Evolutionary conservation across 2,329 filamentous ascomycete species (phyloP), one percentile per base, ranked within the genome.

Genomic region (Exophiala aquamarina): DNA sequence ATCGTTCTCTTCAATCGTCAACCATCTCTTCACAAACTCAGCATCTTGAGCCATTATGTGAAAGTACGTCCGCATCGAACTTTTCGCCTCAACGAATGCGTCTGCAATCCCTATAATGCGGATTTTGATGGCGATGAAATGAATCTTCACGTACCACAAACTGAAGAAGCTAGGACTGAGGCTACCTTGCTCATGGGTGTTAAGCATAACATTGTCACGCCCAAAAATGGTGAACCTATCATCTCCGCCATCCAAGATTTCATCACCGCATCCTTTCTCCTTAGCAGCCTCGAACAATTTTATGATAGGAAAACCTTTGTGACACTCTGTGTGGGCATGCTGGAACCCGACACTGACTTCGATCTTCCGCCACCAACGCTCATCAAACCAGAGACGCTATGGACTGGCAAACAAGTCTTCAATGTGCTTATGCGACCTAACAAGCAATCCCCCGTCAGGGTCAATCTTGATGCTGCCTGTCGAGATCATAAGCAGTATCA

Each of bases 201-300:
- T 46, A 95, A 96, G 70, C 84, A 97, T 74, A 98, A 98, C 65
- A 70, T 98, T 49, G 87, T 87, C 3, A 98, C 93, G 0, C 93
- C 93, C 1, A 96, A 96, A 69, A 97, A 97, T 70, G 93, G 93
- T 64, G 92, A 95, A 59, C 93, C 93, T 2, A 95, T 98, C 60
- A 97, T 98, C 71, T 90, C 91, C 14, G 92, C 93, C n/a, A 98
- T 95, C 21, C 93, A 98, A 63, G 93, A 98, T 76, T 98, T 98
- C 71, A 97, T 98, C 60, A 97, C 92, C 19, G 91, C 91, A 3
- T 88, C 93, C 0, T 98, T 90, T 63, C 72, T 97, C 3, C 75
- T 97, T 19, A 95, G 89, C 60, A 87, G 84, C 67, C 97, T 97
- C 64, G 92, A 97, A 64, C 82, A 84, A 47, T 97, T 98, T 69